Conservation (phyloP, 139 green algal genomes). For the Chlamydomonas sp. region DNA sequence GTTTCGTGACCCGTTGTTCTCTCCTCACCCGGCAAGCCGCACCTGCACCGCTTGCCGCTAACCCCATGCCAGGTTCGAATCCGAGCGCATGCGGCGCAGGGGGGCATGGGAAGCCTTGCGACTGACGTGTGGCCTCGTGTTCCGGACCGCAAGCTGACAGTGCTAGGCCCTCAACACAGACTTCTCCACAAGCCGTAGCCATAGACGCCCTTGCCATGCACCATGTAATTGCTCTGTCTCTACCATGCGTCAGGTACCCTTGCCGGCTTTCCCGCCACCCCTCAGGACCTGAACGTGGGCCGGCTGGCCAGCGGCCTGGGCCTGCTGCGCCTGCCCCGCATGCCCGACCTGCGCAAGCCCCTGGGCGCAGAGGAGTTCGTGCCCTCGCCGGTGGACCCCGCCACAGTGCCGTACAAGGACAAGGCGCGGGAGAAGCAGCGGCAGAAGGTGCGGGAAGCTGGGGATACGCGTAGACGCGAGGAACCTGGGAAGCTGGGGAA, state of each 20-base stretch:
- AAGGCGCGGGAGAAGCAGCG: slow-evolving; percentile 89
- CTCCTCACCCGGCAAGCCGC: no score
- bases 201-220: no score
- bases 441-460: slow-evolving; percentile 52
- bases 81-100: no score
- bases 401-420: slow-evolving; percentile 80
- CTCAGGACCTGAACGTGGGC: slow-evolving; percentile 82
- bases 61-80: no score
- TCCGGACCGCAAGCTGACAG: no score
- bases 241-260: background rate
- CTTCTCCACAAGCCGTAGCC: no score
- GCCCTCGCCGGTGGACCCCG: slow-evolving; percentile 66
- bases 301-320: slow-evolving; percentile 79
- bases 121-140: no score
- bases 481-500: background rate
- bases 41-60: no score
- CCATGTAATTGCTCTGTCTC: background rate
- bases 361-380: slow-evolving; percentile 43
- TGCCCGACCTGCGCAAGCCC: slow-evolving; percentile 89
- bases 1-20: no score
- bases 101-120: no score
- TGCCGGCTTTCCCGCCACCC: background rate
- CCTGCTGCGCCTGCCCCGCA: slow-evolving; percentile 90
- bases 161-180: no score
- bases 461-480: background rate